These are phyloP conservation scores for Rhododendron williamsianum DNA, from an alignment of 148 eudicot species.

Conservation along the genomic window DNA sequence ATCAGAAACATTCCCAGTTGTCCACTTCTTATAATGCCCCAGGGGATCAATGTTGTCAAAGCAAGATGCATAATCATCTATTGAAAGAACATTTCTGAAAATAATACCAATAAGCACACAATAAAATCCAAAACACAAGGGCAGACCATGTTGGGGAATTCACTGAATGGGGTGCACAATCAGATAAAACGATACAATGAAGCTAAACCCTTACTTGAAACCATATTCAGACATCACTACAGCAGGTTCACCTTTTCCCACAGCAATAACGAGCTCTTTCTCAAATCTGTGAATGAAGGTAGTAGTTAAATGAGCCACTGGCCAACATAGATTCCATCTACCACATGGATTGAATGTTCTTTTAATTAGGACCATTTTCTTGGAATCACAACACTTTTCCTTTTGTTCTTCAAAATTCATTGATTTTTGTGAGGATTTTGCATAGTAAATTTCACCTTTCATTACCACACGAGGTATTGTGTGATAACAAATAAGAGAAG, in stretches of 20 bases:
- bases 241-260: conserved; percentile 95
- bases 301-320: conserved; percentile 2
- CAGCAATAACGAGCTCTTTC: conserved; percentile 68
- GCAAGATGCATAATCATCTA: conserved; percentile 76
- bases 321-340: background rate
- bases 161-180: background rate
- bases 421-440: background rate
- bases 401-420: background rate
- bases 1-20: conserved; percentile 17
- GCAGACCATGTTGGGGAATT: background rate
- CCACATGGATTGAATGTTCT: background rate
- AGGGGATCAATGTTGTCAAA: conserved; percentile 86
- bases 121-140: background rate
- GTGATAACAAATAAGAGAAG: background rate
- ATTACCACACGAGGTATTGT: background rate
- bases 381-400: background rate
- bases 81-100: conserved; percentile 70
- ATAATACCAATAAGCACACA: conserved; percentile 1
- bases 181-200: background rate
- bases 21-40: conserved; percentile 67
- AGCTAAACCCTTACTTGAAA: conserved; percentile 50
- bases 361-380: background rate
- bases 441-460: background rate
- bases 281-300: conserved; percentile 43
- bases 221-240: conserved; percentile 82